Conservation (phyloP, 139 green algal genomes). For the Yamagishiella unicocca region DNA sequence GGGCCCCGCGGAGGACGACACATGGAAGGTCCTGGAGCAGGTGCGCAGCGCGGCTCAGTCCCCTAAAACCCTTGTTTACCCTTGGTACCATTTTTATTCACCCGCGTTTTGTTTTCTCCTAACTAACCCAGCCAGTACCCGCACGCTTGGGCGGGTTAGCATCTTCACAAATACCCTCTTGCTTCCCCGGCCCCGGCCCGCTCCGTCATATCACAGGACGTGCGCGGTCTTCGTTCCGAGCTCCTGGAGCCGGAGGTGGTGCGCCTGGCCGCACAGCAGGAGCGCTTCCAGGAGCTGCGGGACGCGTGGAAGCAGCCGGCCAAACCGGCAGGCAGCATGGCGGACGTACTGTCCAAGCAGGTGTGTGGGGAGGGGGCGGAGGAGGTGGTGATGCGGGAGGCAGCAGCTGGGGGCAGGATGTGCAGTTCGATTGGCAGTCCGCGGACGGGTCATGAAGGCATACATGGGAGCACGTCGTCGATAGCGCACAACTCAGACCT, state of each 20-base stretch:
- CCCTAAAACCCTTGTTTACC: too few relatives aligned
- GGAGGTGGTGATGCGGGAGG: neutral
- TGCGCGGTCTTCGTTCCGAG: conserved; percentile 37
- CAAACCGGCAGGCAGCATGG: neutral
- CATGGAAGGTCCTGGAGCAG: conserved; percentile 13
- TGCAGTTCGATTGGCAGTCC: too few relatives aligned
- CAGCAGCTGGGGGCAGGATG: too few relatives aligned
- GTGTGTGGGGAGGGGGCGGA: neutral
- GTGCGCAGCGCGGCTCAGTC: too few relatives aligned
- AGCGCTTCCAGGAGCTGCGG: conserved; percentile 14
- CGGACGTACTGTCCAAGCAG: conserved; percentile 46
- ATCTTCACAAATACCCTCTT: too few relatives aligned
- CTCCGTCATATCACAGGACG: conserved; percentile 47
- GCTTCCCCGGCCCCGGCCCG: too few relatives aligned
- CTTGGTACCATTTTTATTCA: too few relatives aligned
- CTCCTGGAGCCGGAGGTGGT: conserved; percentile 46
- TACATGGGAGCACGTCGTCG: neutral
- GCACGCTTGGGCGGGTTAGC: too few relatives aligned
- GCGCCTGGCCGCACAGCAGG: neutral
- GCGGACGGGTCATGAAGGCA: neutral
- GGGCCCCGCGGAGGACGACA: conserved; percentile 3
- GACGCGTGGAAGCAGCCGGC: conserved; percentile 15
- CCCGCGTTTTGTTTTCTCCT: too few relatives aligned
- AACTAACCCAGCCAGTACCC: too few relatives aligned
- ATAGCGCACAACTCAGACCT: neutral